These are phyloP conservation scores for Sarocladium strictum DNA, from an alignment of 2,329 filamentous ascomycete genomes.

Conservation along the genomic window DNA sequence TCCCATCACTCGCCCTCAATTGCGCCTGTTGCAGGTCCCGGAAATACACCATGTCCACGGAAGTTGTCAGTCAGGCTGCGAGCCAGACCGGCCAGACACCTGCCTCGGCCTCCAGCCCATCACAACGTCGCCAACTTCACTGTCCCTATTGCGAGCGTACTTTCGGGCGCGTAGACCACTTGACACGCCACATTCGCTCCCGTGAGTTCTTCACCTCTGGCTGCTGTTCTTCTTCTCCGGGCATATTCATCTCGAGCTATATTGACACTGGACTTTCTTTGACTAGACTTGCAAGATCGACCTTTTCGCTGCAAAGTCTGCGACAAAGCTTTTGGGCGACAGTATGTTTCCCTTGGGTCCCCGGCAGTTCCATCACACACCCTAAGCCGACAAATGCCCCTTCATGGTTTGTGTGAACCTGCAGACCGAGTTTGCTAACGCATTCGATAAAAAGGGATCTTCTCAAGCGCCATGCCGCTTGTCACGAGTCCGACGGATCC, in stretches of 20 bases:
- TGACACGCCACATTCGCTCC: slow-evolving; percentile 15
- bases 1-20: background rate
- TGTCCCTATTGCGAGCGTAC: slow-evolving; percentile 15
- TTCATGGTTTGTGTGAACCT: background rate
- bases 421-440: too few species aligned
- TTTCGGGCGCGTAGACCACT: slow-evolving; percentile 15
- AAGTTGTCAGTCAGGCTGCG: background rate
- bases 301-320: slow-evolving; percentile 16
- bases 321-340: slow-evolving; percentile 16
- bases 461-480: slow-evolving; percentile 44
- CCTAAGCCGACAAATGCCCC: too few species aligned
- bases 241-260: too few species aligned
- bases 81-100: too few species aligned
- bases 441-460: slow-evolving; percentile 33
- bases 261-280: background rate
- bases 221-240: background rate
- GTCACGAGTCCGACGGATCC: slow-evolving; percentile 41
- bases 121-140: slow-evolving; percentile 12
- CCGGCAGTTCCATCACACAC: too few species aligned
- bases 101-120: background rate
- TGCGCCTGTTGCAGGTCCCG: background rate
- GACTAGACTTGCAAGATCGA: slow-evolving; percentile 15
- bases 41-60: background rate
- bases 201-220: slow-evolving; percentile 11
- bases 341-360: slow-evolving; percentile 30